These are phyloP conservation scores for Quercus parvula DNA, from an alignment of 306 rosid genomes.

Conservation along the genomic window DNA sequence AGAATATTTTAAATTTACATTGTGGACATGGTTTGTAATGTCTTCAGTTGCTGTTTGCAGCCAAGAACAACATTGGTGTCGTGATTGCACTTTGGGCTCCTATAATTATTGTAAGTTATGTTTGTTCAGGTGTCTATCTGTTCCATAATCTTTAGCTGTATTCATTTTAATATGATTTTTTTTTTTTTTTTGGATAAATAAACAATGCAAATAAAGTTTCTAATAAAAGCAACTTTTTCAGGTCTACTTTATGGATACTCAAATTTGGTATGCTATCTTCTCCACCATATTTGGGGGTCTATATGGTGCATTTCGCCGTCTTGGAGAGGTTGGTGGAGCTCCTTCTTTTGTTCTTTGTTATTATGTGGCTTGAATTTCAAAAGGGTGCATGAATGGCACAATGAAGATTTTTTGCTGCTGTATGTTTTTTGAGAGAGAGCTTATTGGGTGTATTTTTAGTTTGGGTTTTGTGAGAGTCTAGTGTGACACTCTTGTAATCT, in stretches of 20 bases:
- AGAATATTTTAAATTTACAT: constrained; percentile 12
- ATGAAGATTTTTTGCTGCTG: too few species aligned
- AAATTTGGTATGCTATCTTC: constrained; percentile 97
- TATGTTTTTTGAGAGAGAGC: too few species aligned
- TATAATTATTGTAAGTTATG: constrained; percentile 71
- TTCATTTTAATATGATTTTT: not conserved
- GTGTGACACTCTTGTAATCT: too few species aligned
- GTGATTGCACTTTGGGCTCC: constrained; percentile 93
- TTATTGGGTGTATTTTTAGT: too few species aligned
- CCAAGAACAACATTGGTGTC: constrained; percentile 76
- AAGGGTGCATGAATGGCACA: too few species aligned
- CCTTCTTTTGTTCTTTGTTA: constrained; percentile 9
- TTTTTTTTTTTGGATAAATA: too few species aligned
- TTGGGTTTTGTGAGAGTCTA: too few species aligned
- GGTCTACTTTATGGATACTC: constrained; percentile 99
- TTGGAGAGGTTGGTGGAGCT: constrained; percentile 87
- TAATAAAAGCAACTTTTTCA: constrained; percentile 23
- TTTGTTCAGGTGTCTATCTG: constrained; percentile 7
- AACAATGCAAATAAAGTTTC: not conserved
- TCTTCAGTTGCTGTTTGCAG: constrained; percentile 54
- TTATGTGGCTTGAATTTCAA: too few species aligned
- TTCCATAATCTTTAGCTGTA: constrained; percentile 11
- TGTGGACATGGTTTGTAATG: constrained; percentile 14
- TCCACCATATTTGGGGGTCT: constrained; percentile 88
- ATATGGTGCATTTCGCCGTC: constrained; percentile 92